Evolutionary conservation across 768 basidiomycete species (phyloP).

Genomic region (Floccularia luteovirens): DNA sequence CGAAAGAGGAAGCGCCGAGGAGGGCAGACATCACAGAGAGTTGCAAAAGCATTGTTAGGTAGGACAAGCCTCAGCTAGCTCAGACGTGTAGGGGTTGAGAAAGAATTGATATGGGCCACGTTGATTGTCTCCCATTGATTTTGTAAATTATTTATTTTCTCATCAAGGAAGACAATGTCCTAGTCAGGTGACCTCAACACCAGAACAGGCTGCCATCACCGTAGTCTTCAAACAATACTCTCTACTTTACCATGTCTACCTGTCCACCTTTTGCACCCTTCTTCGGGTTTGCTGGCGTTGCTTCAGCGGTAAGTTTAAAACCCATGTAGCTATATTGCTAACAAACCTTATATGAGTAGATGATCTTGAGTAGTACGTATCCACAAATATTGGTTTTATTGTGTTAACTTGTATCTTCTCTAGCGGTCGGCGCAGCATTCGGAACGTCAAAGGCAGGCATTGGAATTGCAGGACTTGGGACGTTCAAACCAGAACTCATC

Average conservation of each 20-base stretch:
- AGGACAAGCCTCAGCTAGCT: too few species aligned
- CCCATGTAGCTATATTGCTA: conserved; percentile 5
- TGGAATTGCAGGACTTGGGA: conserved; percentile 90
- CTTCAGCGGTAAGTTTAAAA: conserved; percentile 64
- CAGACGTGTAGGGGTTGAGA: too few species aligned
- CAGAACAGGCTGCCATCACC: too few species aligned
- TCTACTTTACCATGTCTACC: conserved; percentile 56
- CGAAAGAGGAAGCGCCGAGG: conserved; percentile 58
- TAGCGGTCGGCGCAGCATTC: conserved; percentile 91
- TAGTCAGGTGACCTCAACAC: too few species aligned
- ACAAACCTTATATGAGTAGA: conserved; percentile 41
- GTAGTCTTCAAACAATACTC: too few species aligned
- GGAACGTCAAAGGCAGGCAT: conserved; percentile 97
- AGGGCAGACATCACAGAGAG: conserved; percentile 52
- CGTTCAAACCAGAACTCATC: conserved; percentile 92
- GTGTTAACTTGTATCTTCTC: conserved; percentile 3
- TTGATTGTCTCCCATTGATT: too few species aligned
- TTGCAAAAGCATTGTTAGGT: conserved; percentile 23
- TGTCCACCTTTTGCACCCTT: conserved; percentile 96
- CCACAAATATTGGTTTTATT: conserved; percentile 3
- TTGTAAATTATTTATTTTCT: too few species aligned
- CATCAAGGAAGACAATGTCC: too few species aligned
- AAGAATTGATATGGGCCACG: too few species aligned
- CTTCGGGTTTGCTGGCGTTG: conserved; percentile 96
- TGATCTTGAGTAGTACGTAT: conserved; percentile 89